Percentiles rank a stretch among this genome's conserved stretches.
Conservation (phyloP, 805 yeast species). For the Priceomyces haplophilus region DNA sequence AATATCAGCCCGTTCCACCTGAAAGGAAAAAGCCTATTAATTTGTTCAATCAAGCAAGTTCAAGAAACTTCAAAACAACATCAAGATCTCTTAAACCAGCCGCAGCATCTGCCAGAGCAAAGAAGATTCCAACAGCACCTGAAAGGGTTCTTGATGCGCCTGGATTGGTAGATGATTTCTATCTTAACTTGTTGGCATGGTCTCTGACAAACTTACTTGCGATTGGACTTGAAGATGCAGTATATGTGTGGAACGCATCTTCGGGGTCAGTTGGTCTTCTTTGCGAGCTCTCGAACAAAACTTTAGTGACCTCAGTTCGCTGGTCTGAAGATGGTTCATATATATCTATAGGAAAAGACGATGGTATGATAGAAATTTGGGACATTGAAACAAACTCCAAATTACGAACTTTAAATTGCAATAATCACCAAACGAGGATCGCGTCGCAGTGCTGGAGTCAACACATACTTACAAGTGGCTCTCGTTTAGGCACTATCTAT, state of each 20-base stretch:
- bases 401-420: constrained; percentile 73
- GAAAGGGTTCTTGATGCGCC: constrained; percentile 96
- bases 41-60: constrained; percentile 26
- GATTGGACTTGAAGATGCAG: constrained; percentile 78
- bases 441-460: constrained; percentile 84
- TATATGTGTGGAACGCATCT: constrained; percentile 90
- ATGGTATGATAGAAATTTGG: constrained; percentile 90
- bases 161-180: constrained; percentile 89
- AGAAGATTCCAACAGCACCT: constrained; percentile 82
- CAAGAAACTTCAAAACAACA: constrained; percentile 13
- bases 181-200: constrained; percentile 85
- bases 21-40: constrained; percentile 41
- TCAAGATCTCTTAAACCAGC: constrained; percentile 41
- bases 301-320: constrained; percentile 63
- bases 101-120: constrained; percentile 62
- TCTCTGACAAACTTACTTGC: constrained; percentile 78
- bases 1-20: constrained; percentile 86
- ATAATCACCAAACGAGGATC: constrained; percentile 62
- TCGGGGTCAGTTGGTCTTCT: constrained; percentile 73
- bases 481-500: constrained; percentile 78
- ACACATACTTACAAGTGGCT: constrained; percentile 80
- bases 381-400: constrained; percentile 76
- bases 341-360: constrained; percentile 76
- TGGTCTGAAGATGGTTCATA: constrained; percentile 94
- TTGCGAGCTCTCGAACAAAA: constrained; percentile 49